phyloP scores from a whole-genome alignment of 2,329 filamentous ascomycete genomes.

The Bipolaris cookei region DNA sequence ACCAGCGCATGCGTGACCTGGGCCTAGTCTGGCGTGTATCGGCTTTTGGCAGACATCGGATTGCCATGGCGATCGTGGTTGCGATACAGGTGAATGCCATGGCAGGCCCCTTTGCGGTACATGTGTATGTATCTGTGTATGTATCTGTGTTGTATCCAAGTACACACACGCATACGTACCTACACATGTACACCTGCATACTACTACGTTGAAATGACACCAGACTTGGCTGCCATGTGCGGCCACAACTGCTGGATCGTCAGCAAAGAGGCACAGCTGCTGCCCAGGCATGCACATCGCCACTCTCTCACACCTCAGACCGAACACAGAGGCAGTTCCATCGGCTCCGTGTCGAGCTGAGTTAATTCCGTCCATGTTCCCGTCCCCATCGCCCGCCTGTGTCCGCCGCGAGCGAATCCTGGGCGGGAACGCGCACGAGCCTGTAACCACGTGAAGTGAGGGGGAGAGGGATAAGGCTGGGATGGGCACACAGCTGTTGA shows the following conservation, averaged over 20 bases:
- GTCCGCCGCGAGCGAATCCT: background rate
- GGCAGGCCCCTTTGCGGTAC: background rate
- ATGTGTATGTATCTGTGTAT: no score
- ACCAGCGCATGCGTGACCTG: background rate
- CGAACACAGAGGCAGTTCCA: no score
- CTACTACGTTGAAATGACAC: background rate
- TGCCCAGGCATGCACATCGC: background rate
- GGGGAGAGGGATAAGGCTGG: background rate
- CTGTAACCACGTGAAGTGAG: constrained; percentile 12
- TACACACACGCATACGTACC: background rate
- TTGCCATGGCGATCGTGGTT: background rate
- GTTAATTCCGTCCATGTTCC: no score
- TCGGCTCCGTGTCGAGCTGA: no score
- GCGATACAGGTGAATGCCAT: background rate
- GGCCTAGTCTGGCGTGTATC: background rate
- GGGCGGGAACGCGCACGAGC: constrained; percentile 6
- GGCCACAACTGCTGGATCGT: background rate
- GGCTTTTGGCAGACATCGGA: background rate
- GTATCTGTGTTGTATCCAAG: no score
- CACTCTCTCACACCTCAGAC: no score
- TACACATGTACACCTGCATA: background rate
- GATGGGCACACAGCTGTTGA: constrained; percentile 2
- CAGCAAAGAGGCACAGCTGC: background rate
- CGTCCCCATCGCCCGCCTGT: no score
- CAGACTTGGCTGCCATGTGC: background rate